A percentile compares a stretch with the other conserved stretches of the same genome.
These are phyloP conservation scores for Fragilaria crotonensis DNA, from an alignment of 108 stramenopile species.

Conservation along the genomic window DNA sequence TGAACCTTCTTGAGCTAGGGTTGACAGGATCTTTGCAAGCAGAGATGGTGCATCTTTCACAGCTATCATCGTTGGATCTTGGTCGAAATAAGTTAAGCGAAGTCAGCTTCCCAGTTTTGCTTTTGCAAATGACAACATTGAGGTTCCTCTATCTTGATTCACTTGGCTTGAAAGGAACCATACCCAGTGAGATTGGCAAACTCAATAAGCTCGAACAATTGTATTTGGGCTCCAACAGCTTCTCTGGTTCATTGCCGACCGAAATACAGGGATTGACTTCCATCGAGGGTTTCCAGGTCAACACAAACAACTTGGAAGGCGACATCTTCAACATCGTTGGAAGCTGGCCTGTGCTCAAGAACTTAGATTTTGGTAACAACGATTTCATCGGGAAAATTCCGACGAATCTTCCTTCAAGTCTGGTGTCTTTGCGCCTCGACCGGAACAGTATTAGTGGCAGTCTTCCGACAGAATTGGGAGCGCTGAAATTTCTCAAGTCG, in stretches of 20 bases:
- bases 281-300: neutral
- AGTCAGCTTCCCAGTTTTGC: neutral
- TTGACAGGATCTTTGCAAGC: neutral
- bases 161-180: slow-evolving; percentile 34
- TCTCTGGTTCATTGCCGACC: slow-evolving; percentile 14
- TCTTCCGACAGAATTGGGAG: neutral
- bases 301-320: neutral
- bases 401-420: neutral
- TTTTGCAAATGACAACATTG: slow-evolving; percentile 19
- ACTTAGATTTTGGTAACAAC: neutral
- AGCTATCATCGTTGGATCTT: neutral
- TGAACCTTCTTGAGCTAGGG: neutral
- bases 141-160: slow-evolving; percentile 42
- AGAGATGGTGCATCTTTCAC: neutral
- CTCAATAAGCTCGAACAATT: slow-evolving; percentile 47
- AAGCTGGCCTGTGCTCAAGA: neutral
- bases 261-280: slow-evolving; percentile 7
- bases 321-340: slow-evolving; percentile 3
- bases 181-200: slow-evolving; percentile 40
- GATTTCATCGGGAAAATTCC: neutral
- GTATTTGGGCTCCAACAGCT: slow-evolving; percentile 24
- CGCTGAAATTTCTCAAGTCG: neutral
- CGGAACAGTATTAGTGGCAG: neutral
- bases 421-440: neutral
- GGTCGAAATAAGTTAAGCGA: neutral